These are phyloP conservation scores for Paracoccidioides brasiliensis DNA, from an alignment of 2,329 filamentous ascomycete species.

Conservation along the genomic window DNA sequence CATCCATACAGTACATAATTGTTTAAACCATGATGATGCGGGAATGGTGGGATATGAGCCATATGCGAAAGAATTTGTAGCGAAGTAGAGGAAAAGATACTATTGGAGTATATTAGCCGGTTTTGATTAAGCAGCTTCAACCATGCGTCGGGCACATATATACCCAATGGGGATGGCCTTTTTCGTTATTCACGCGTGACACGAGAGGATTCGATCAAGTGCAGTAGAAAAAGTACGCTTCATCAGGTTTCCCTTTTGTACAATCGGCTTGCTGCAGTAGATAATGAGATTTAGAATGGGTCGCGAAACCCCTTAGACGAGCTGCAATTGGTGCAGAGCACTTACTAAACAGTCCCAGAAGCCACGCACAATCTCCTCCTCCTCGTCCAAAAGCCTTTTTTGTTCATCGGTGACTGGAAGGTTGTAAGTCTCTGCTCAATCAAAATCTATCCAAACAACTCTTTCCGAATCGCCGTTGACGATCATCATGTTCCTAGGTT, in stretches of 20 bases:
- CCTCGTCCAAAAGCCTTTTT: constrained; percentile 4
- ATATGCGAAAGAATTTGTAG: too few relatives aligned
- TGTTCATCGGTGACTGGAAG: constrained; percentile 1
- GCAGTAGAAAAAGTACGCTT: not conserved
- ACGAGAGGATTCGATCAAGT: constrained; percentile 1
- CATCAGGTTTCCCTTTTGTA: not conserved
- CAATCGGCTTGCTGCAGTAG: constrained; percentile 5
- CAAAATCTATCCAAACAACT: constrained; percentile 10
- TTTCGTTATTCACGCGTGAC: constrained; percentile 1
- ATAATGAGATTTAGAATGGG: constrained; percentile 4
- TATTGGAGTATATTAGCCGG: not conserved
- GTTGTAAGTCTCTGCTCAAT: constrained; percentile 3
- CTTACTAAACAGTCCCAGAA: not conserved
- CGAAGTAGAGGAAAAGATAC: too few relatives aligned
- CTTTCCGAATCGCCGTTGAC: constrained; percentile 7
- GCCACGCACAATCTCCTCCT: not conserved
- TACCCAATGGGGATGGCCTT: not conserved
- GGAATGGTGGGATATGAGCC: too few relatives aligned
- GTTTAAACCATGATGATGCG: too few relatives aligned
- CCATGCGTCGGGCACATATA: not conserved
- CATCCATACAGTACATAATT: too few relatives aligned
- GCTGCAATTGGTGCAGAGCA: not conserved
- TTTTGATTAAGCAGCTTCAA: not conserved
- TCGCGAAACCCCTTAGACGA: not conserved
- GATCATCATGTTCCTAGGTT: constrained; percentile 17